phyloP scores from a whole-genome alignment of 139 green algal species.

The Chlorella sorokiniana region DNA sequence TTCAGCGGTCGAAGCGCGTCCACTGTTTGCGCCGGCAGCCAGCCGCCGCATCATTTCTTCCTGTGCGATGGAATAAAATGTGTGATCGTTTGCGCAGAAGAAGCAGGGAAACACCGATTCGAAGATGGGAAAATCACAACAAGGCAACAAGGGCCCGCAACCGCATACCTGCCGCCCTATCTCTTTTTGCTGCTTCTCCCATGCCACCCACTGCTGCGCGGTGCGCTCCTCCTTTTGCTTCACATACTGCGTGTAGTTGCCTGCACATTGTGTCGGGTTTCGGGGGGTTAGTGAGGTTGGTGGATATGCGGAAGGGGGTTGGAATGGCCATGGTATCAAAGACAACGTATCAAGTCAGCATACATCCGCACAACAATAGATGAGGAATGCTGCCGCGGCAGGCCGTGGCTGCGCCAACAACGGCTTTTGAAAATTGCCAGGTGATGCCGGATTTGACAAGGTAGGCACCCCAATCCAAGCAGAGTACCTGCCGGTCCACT shows the following conservation, averaged over 20 bases:
- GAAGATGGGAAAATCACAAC: background rate
- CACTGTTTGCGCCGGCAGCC: slow-evolving; percentile 67
- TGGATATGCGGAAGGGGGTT: background rate
- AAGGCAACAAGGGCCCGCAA: background rate
- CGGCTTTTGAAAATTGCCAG: too few species aligned
- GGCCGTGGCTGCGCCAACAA: too few species aligned
- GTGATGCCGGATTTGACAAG: too few species aligned
- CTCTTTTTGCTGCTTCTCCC: slow-evolving; percentile 98
- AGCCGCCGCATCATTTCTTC: slow-evolving; percentile 77
- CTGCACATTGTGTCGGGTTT: slow-evolving; percentile 10
- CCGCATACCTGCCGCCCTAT: slow-evolving; percentile 72
- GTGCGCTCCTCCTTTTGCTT: slow-evolving; percentile 65
- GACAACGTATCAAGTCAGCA: too few species aligned
- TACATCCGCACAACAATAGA: too few species aligned
- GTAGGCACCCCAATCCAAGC: too few species aligned
- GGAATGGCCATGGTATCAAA: too few species aligned
- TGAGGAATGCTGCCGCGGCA: too few species aligned
- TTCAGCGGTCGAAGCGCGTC: slow-evolving; percentile 83
- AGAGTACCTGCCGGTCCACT: background rate
- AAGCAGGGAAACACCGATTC: background rate
- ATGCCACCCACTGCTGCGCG: slow-evolving; percentile 84
- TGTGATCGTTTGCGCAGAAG: background rate
- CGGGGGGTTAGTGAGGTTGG: background rate
- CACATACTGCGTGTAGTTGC: slow-evolving; percentile 63
- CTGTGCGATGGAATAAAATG: slow-evolving; percentile 16